Evolutionary conservation across 1,284 basidiomycete genomes (phyloP), one percentile per base, ranked within the genome.

Genomic region (Erythrobasidium hasegawianum): DNA sequence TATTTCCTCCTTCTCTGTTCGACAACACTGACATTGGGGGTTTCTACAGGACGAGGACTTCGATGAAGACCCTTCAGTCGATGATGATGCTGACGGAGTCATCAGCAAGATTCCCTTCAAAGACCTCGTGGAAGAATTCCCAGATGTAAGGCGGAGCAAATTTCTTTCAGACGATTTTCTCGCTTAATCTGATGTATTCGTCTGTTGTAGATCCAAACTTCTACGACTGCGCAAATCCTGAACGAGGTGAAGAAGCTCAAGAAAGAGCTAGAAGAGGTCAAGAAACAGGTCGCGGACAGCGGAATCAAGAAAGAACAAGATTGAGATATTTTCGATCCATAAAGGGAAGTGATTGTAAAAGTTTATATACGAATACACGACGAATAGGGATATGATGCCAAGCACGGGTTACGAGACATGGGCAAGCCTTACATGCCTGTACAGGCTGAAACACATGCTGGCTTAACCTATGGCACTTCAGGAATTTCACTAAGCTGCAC

Each of bases 71-170:
- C 83, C 83, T 24, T 85, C 89, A 70, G 83, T 87, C 13, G 83
- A 85, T 59, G 83, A 85, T 52, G 83, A 86, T 68, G 84, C 77
- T 1, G 72, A 72, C 8, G 60, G 87, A 82, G 59, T 82, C 69
- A 95, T 96, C 74, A 86, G 83, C 71, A 87, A 81, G 72, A 83
- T 88, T 38, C 80, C 84, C 27, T 96, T 92, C 74, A 81, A 82
- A 16, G 86, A 92, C 55, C 78, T 96, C 57, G 80, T 88, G 71
- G 84, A 85, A 76, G 81, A 77, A 40, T 88, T 96, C 79, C 92
- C 92, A 1, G 85, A 91, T n/a, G 43, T 47, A 24, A 47, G 43
- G 5, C 43, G 16, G n/a, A 69, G 45, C n/a, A n/a, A n/a, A n/a
- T 16, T 20, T 14, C 55, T 16, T 8, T 33, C 20, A 11, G 13